Evolutionary conservation across 257 asterid genomes (phyloP), one percentile per base, ranked within the genome.

Genomic region (Solanum dulcamara): DNA sequence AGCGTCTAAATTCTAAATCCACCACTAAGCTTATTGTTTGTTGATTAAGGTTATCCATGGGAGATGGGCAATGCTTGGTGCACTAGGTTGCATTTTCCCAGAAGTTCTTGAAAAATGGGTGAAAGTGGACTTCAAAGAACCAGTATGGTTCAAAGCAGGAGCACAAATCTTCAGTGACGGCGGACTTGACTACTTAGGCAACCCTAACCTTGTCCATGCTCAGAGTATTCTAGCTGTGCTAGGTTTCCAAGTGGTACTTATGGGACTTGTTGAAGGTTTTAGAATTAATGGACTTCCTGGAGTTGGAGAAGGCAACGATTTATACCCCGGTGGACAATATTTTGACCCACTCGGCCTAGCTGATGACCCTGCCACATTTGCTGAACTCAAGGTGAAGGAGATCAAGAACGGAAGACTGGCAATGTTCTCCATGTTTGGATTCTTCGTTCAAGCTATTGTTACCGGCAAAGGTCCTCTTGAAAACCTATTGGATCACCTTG

Each of bases 361-460:
- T 0, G 94, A 92, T 26, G 94, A 92, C 83, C 94, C 94, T 0
- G 90, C 87, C 5, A 88, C 93, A 0, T 92, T 92, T 64, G 94
- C 94, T 1, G 94, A 92, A 87, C 86, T 90, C 48, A 92, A 92
- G 85, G 91, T 90, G 14, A 91, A 91, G 88, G 93, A 92, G 50
- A 67, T 92, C 86, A 88, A 88, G 86, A 90, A 90, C 7, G 92
- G 91, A n/a, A 87, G 92, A 42, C 71, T 90, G 26, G 94, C 94
- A 0, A 91, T 91, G 93, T 90, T 90, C 86, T 89, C 96, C 85
- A 91, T 92, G 97, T 92, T 91, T 44, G 94, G 95, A 20, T 91
- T 92, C 93, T 92, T 92, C 50, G 93, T 91, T 40, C 94, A 92
- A 35, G 94, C 94, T 20, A 93, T 90, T 37, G 94, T 93, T 14